phyloP scores from a whole-genome alignment of 768 basidiomycete species.

The Phylloporus sp. region DNA sequence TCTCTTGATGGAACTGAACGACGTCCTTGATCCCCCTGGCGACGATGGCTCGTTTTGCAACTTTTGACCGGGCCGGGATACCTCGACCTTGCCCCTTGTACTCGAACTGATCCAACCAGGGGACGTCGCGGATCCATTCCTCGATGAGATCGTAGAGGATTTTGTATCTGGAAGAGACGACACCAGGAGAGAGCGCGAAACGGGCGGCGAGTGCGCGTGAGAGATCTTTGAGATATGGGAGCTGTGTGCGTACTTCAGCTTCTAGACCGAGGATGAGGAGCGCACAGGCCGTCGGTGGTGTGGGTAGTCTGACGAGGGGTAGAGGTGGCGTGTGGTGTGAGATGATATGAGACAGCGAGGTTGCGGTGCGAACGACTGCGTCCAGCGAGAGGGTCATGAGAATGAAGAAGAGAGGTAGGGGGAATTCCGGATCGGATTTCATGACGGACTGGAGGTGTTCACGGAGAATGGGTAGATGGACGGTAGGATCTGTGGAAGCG shows the following conservation, averaged over 20 bases:
- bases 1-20: slow-evolving; percentile 60
- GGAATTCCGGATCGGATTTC: slow-evolving; percentile 30
- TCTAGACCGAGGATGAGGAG: slow-evolving; percentile 67
- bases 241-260: slow-evolving; percentile 50
- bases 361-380: slow-evolving; percentile 40
- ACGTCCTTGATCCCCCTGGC: slow-evolving; percentile 67
- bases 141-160: slow-evolving; percentile 55
- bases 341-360: slow-evolving; percentile 40
- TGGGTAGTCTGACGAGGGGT: slow-evolving; percentile 37
- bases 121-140: slow-evolving; percentile 57
- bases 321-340: slow-evolving; percentile 37
- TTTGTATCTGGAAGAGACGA: slow-evolving; percentile 69
- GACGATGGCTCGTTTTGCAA: slow-evolving; percentile 58
- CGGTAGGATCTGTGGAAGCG: slow-evolving; percentile 50
- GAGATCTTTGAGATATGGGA: slow-evolving; percentile 52
- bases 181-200: slow-evolving; percentile 45
- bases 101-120: slow-evolving; percentile 64
- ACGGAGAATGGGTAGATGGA: slow-evolving; percentile 54
- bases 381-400: slow-evolving; percentile 38
- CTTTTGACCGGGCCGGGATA: slow-evolving; percentile 48
- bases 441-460: slow-evolving; percentile 44
- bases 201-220: slow-evolving; percentile 51
- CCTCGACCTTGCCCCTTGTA: slow-evolving; percentile 29
- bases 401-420: slow-evolving; percentile 32
- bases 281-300: slow-evolving; percentile 58